phyloP scores from a whole-genome alignment of 164 flowering plant genomes.

The Houttuynia cordata region DNA sequence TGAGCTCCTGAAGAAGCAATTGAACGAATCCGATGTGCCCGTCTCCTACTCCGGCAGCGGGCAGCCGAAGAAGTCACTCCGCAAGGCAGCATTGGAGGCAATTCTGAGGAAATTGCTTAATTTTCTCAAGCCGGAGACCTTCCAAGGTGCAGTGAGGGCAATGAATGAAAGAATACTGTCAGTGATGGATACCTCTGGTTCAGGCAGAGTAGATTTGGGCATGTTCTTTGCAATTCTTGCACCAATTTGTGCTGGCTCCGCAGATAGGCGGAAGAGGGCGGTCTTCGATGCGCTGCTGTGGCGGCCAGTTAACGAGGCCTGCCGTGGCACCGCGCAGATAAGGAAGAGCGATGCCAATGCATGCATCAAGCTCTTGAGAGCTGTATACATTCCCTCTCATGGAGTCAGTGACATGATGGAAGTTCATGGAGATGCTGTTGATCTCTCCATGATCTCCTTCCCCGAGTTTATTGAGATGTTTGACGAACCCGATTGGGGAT shows the following conservation, averaged over 20 bases:
- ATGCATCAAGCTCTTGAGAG: slow-evolving; percentile 69
- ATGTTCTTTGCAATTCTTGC: slow-evolving; percentile 85
- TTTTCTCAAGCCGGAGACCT: slow-evolving; percentile 82
- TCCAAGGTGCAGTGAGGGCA: slow-evolving; percentile 83
- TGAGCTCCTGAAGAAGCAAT: slow-evolving; percentile 77
- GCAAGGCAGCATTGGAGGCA: slow-evolving; percentile 75
- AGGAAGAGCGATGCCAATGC: slow-evolving; percentile 50
- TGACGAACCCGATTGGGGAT: slow-evolving; percentile 93
- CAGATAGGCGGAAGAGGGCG: slow-evolving; percentile 61
- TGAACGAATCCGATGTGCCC: slow-evolving; percentile 67
- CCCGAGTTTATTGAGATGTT: slow-evolving; percentile 72
- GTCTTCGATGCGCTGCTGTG: slow-evolving; percentile 87
- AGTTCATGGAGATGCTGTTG: slow-evolving; percentile 54
- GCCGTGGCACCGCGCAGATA: slow-evolving; percentile 47
- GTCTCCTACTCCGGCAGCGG: slow-evolving; percentile 85
- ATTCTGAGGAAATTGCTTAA: slow-evolving; percentile 56
- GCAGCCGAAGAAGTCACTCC: slow-evolving; percentile 67
- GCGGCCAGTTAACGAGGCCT: slow-evolving; percentile 75
- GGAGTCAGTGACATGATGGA: slow-evolving; percentile 76
- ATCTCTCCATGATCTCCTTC: slow-evolving; percentile 46
- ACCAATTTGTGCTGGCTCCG: slow-evolving; percentile 65
- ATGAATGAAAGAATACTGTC: slow-evolving; percentile 77
- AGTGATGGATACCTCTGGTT: slow-evolving; percentile 57
- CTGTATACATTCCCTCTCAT: slow-evolving; percentile 64
- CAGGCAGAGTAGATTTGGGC: slow-evolving; percentile 85